Evolutionary conservation across 495 filamentous ascomycete genomes (phyloP).

Genomic region (Alectoria sarmentosa): DNA sequence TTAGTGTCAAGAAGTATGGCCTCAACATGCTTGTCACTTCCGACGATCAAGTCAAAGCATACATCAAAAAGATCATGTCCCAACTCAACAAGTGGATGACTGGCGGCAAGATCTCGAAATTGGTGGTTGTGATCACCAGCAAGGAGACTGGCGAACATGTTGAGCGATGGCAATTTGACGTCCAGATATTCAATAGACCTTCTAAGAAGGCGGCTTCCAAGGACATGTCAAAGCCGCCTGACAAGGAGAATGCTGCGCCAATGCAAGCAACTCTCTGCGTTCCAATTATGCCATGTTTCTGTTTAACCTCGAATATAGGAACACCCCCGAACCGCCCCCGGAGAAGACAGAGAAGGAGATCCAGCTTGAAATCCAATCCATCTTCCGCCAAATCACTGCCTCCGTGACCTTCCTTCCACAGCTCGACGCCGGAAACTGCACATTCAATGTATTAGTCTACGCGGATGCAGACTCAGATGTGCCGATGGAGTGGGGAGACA

Average conservation of each 20-base stretch:
- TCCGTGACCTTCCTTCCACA: slow-evolving; percentile 95
- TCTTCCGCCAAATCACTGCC: slow-evolving; percentile 96
- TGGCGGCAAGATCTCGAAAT: slow-evolving; percentile 89
- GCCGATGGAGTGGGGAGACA: slow-evolving; percentile 97
- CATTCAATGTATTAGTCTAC: slow-evolving; percentile 97
- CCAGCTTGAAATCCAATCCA: slow-evolving; percentile 86
- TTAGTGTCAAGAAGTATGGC: slow-evolving; percentile 95
- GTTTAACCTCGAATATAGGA: slow-evolving; percentile 15
- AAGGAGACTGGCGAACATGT: slow-evolving; percentile 95
- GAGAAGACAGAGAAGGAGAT: slow-evolving; percentile 92
- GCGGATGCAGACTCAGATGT: slow-evolving; percentile 96
- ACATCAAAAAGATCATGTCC: slow-evolving; percentile 98
- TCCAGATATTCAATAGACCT: slow-evolving; percentile 61
- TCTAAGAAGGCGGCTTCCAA: slow-evolving; percentile 46
- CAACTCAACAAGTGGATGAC: slow-evolving; percentile 96
- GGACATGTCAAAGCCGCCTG: slow-evolving; percentile 34
- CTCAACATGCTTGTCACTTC: slow-evolving; percentile 96
- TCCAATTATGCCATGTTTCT: not conserved
- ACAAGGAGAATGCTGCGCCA: slow-evolving; percentile 57
- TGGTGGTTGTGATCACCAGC: slow-evolving; percentile 90
- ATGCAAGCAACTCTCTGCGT: slow-evolving; percentile 38
- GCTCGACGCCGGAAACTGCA: slow-evolving; percentile 77
- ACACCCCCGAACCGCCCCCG: slow-evolving; percentile 28
- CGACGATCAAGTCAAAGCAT: slow-evolving; percentile 97
- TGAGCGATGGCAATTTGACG: slow-evolving; percentile 98